A percentile compares a stretch with the other conserved stretches of the same genome.
Evolutionary conservation across 2,329 filamentous ascomycete species (phyloP).

Genomic region (Sclerotinia sclerotiorum): DNA sequence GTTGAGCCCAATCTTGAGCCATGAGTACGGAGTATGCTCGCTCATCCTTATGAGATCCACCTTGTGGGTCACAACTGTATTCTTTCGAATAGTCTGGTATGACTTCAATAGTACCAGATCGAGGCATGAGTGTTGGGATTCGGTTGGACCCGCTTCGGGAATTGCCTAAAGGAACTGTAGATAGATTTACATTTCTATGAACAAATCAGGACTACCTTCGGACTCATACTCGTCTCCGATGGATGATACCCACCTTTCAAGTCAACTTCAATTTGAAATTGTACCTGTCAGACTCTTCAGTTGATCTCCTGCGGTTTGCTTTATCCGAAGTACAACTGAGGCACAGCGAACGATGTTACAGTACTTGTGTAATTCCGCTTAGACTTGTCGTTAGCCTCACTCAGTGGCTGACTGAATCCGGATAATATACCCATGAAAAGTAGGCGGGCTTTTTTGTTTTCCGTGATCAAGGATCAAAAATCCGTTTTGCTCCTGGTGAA

Average conservation of each 20-base stretch:
- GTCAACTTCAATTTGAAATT: background rate
- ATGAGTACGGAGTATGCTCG: background rate
- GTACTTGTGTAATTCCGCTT: background rate
- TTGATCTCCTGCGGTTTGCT: background rate
- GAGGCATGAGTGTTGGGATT: background rate
- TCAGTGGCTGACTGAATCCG: background rate
- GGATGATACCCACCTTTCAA: conserved; percentile 3
- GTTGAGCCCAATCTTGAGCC: conserved; percentile 12
- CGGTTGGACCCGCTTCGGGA: background rate
- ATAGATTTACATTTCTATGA: background rate
- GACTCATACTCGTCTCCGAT: conserved; percentile 4
- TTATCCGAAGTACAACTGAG: conserved; percentile 3
- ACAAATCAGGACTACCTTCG: background rate
- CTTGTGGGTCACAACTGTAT: too few relatives aligned
- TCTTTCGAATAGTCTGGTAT: too few relatives aligned
- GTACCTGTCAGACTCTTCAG: conserved; percentile 10
- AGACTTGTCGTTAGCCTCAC: background rate
- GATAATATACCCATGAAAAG: background rate
- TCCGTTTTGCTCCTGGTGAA: background rate
- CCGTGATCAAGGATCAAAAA: background rate
- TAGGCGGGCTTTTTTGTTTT: background rate
- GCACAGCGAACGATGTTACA: background rate
- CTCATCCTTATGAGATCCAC: too few relatives aligned
- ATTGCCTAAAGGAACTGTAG: background rate
- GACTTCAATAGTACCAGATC: background rate